Conservation (phyloP, 139 green algal genomes). For the Nannochloris sp. region DNA sequence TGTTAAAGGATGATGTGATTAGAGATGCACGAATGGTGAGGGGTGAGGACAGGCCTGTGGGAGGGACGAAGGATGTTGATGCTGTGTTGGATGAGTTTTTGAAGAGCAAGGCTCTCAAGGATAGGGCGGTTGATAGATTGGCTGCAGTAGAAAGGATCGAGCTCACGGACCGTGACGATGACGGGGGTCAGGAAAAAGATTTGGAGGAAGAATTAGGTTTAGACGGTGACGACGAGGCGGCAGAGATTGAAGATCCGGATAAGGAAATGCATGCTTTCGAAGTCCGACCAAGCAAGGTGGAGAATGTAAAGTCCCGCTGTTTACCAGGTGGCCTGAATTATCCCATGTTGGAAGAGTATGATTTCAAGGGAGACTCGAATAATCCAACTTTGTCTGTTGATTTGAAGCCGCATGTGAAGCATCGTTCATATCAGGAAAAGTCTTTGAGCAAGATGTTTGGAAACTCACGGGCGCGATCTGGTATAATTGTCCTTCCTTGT, state of each 20-base stretch:
- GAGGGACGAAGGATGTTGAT: background rate
- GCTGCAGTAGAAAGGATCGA: conserved; percentile 20
- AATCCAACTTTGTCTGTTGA: conserved; percentile 70
- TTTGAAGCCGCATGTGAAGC: conserved; percentile 80
- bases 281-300: conserved; percentile 68
- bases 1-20: conserved; percentile 53
- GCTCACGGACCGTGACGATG: conserved; percentile 4
- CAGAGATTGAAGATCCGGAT: conserved; percentile 31
- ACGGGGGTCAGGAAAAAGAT: conserved; percentile 12
- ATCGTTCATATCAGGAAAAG: conserved; percentile 69
- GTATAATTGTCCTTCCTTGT: conserved; percentile 98
- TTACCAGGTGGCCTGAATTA: conserved; percentile 85
- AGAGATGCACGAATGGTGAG: conserved; percentile 6
- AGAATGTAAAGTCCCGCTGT: conserved; percentile 91
- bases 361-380: conserved; percentile 71
- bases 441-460: conserved; percentile 98
- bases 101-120: conserved; percentile 6
- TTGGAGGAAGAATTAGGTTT: conserved; percentile 11
- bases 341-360: conserved; percentile 98
- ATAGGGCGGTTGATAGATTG: conserved; percentile 18
- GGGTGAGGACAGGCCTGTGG: background rate
- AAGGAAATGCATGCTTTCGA: conserved; percentile 64
- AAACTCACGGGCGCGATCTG: conserved; percentile 79
- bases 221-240: background rate
- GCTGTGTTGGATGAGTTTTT: conserved; percentile 8